phyloP scores from a whole-genome alignment of 2,329 filamentous ascomycete species.

The Colletotrichum lini region DNA sequence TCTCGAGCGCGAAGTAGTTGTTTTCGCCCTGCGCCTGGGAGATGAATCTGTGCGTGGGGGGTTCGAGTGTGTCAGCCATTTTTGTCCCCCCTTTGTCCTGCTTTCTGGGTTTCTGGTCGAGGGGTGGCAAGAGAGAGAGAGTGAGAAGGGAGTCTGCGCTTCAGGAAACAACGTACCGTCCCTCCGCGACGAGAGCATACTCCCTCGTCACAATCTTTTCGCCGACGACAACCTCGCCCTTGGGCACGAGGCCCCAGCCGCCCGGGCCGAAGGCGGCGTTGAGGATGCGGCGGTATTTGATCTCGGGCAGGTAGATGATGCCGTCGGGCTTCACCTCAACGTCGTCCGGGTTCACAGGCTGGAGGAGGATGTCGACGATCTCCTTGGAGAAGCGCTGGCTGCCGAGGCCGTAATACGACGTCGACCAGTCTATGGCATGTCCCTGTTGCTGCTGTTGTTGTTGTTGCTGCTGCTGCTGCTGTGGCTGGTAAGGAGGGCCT shows the following conservation, averaged over 20 bases:
- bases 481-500: background rate
- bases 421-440: slow-evolving; percentile 78
- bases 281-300: slow-evolving; percentile 94
- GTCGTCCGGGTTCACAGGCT: slow-evolving; percentile 78
- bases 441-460: slow-evolving; percentile 21
- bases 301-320: slow-evolving; percentile 95
- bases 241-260: slow-evolving; percentile 93
- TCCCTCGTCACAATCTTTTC: slow-evolving; percentile 87
- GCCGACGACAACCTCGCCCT: slow-evolving; percentile 89
- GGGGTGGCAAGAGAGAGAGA: no score
- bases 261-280: slow-evolving; percentile 95
- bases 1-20: slow-evolving; percentile 90
- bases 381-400: slow-evolving; percentile 79
- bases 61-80: slow-evolving; percentile 5
- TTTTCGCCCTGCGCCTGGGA: slow-evolving; percentile 95
- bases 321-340: slow-evolving; percentile 98
- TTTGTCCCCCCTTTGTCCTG: background rate
- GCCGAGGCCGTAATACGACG: slow-evolving; percentile 85
- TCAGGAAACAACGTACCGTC: slow-evolving; percentile 73
- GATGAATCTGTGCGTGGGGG: slow-evolving; percentile 75
- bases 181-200: slow-evolving; percentile 91
- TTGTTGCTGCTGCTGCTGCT: slow-evolving; percentile 5
- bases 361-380: slow-evolving; percentile 77
- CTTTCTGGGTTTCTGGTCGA: no score
- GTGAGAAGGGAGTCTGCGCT: background rate